Evolutionary conservation across 805 yeast genomes (phyloP).

Genomic region (Cyberlindnera maritima): DNA sequence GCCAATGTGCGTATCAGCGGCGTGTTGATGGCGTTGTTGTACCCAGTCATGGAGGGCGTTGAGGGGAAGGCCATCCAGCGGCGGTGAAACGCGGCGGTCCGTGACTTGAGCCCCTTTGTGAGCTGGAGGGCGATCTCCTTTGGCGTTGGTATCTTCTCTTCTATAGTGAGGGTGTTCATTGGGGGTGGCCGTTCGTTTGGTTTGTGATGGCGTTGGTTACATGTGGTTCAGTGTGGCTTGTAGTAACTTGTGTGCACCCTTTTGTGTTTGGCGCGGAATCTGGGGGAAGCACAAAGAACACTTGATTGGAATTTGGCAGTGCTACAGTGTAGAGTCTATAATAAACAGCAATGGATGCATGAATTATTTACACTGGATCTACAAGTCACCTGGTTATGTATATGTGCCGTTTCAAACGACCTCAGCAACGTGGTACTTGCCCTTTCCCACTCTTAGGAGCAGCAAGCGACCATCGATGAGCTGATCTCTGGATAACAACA

Average conservation of each 20-base stretch:
- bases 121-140: background rate
- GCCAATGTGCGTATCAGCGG: background rate
- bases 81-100: background rate
- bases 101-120: background rate
- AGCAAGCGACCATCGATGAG: conserved; percentile 60
- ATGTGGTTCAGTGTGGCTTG: background rate
- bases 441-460: conserved; percentile 73
- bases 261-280: background rate
- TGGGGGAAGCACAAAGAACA: too few species aligned
- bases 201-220: background rate
- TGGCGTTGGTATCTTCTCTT: background rate
- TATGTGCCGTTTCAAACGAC: conserved; percentile 6
- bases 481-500: conserved; percentile 46
- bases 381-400: background rate
- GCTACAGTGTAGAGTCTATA: too few species aligned
- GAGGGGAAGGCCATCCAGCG: background rate
- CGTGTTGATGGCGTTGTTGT: background rate
- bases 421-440: conserved; percentile 56
- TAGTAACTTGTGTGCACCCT: background rate
- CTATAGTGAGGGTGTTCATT: background rate
- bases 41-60: background rate
- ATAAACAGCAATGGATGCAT: background rate
- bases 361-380: background rate
- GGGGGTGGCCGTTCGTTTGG: background rate
- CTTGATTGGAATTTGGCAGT: too few species aligned